Base-by-base conservation (phyloP, 805 yeast genomes). In the Wickerhamiella lipophila region DNA sequence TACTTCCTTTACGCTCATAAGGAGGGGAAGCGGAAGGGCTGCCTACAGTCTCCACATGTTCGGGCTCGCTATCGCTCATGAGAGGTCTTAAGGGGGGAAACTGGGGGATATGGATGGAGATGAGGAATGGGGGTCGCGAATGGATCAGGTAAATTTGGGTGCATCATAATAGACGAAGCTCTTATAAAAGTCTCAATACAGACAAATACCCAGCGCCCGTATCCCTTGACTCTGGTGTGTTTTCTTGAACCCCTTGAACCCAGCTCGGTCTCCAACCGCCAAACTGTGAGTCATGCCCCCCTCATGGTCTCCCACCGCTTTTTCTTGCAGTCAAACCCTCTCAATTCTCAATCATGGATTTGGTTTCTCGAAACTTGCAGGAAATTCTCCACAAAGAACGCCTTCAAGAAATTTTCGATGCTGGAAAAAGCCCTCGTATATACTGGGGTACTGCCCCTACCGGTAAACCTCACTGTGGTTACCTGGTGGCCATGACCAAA, bases 381-480 rank as follows among this genome's bases (percentile, higher is more conserved):
- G 99, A 92, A 70, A 89, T 83, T 47, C 75, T 92, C 52, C 86
- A 89, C 64, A 81, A 78, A 35, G 88, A 83, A 65, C 85, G 87
- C 66, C 84, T 89, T 67, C 83, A 83, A 62, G 76, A 86, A 61
- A 78, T 86, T 29, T 92, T 83, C 62, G 80, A 75, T 49, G 82
- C 85, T 60, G 77, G 85, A 59, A 78, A 94, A 59, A 84, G 92
- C 12, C 67, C 94, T 56, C 83, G 78, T 60, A 68, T 92, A 61
- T 92, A 92, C 77, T 92, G 96, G 97, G 99, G 99, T 57, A 88
- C 97, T 18, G 99, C 99, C 6, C 97, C 99, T 52, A 92, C 99
- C 3, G 99, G 99, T 47, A 84, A 78, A 68, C 96, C 97, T 41
- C 99, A 92, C 69, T 88, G 96, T 71, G 99, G 97, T 47, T 92